These are phyloP conservation scores for Ceratocystis harringtonii DNA, from an alignment of 2,329 filamentous ascomycete genomes.

Conservation along the genomic window DNA sequence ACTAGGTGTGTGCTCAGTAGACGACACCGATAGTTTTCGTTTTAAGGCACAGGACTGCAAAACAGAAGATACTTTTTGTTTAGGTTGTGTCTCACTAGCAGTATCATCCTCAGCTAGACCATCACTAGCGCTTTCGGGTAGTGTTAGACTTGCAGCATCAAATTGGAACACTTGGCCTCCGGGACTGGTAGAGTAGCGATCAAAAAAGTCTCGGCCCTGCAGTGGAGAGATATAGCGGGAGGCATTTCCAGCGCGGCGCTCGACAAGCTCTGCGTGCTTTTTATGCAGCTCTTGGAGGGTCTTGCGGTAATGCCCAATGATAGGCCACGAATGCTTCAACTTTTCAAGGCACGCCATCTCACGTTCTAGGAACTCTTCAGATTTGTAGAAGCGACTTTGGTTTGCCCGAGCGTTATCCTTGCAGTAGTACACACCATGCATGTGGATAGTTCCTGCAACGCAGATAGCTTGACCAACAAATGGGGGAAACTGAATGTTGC, in stretches of 20 bases:
- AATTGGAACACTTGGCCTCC: constrained; percentile 49
- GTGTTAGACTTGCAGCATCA: constrained; percentile 58
- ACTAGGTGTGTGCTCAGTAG: neutral
- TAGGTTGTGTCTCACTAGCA: neutral
- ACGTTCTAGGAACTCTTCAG: constrained; percentile 54
- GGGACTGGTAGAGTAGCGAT: constrained; percentile 48
- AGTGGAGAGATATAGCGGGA: neutral
- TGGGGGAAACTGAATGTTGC: constrained; percentile 67
- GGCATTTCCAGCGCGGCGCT: neutral
- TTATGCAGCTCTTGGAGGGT: constrained; percentile 63
- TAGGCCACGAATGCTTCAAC: constrained; percentile 58
- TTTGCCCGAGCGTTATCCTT: constrained; percentile 32
- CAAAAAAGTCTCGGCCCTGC: constrained; percentile 51
- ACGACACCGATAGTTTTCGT: neutral
- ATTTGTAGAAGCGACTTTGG: constrained; percentile 48
- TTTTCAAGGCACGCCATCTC: constrained; percentile 71
- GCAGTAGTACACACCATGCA: constrained; percentile 71
- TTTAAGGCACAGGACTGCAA: neutral
- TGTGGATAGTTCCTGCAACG: constrained; percentile 75
- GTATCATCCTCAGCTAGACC: neutral
- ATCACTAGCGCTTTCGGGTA: constrained; percentile 39
- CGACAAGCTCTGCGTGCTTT: constrained; percentile 66
- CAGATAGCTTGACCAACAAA: constrained; percentile 79
- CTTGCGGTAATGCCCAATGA: constrained; percentile 65
- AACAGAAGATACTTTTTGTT: neutral